Conservation (phyloP, 345 rosid genomes). For the Excoecaria cochinchinensis region DNA sequence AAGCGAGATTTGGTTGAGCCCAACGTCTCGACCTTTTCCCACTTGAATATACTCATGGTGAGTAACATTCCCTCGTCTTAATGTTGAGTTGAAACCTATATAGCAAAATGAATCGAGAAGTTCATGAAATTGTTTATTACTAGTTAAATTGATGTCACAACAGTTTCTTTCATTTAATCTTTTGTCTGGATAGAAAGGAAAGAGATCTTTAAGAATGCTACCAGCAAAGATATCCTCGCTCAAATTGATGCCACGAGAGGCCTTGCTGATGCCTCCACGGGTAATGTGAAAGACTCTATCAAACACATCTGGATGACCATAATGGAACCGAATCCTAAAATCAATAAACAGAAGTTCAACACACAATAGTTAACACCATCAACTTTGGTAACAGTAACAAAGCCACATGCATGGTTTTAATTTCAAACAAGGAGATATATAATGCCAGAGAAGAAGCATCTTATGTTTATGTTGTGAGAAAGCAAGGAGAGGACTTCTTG, state of each 20-base stretch:
- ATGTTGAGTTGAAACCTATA: conserved; percentile 88
- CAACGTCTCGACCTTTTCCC: conserved; percentile 99
- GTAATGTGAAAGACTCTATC: conserved; percentile 93
- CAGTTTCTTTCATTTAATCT: neutral
- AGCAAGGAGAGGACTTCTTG: neutral
- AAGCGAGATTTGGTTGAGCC: conserved; percentile 92
- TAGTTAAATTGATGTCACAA: neutral
- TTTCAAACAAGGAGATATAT: neutral
- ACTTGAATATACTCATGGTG: conserved; percentile 99
- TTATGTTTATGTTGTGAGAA: neutral
- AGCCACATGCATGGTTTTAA: neutral
- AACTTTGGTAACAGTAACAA: neutral
- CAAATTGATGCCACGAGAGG: conserved; percentile 88
- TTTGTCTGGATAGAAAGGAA: neutral
- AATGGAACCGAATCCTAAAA: conserved; percentile 90
- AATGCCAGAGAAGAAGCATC: neutral
- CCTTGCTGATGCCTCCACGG: conserved; percentile 97
- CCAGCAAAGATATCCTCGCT: conserved; percentile 99
- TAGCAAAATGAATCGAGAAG: neutral
- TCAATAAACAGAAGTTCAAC: conserved; percentile 22
- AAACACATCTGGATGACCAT: conserved; percentile 95
- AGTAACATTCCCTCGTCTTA: conserved; percentile 90
- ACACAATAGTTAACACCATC: neutral
- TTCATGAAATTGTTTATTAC: neutral
- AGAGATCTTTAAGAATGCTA: conserved; percentile 27